Conservation (phyloP, 768 basidiomycete genomes). For the Leucocoprinus sp. region DNA sequence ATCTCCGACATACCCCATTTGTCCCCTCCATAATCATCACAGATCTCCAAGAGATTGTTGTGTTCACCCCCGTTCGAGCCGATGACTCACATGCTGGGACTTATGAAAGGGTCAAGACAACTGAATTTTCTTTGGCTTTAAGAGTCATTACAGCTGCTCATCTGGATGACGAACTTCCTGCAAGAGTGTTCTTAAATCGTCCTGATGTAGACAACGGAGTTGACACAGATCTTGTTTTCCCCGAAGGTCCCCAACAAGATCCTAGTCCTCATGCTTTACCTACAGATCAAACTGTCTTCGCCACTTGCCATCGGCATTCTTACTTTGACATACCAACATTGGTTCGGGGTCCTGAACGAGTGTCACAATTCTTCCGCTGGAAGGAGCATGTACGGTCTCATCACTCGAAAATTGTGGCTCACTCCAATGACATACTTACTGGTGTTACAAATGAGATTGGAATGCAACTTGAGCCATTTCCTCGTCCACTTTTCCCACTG, state of each 20-base stretch:
- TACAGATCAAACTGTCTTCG: slow-evolving; percentile 18
- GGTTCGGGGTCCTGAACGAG: slow-evolving; percentile 15
- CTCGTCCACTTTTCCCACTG: slow-evolving; percentile 11
- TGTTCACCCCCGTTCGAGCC: slow-evolving; percentile 7
- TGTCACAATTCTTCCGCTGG: slow-evolving; percentile 23
- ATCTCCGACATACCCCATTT: slow-evolving; percentile 8
- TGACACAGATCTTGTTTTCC: slow-evolving; percentile 4
- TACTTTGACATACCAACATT: slow-evolving; percentile 20
- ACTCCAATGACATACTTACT: slow-evolving; percentile 14
- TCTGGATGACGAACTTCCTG: slow-evolving; percentile 5
- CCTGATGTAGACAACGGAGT: background rate
- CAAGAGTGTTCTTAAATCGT: background rate
- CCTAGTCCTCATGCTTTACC: slow-evolving; percentile 7
- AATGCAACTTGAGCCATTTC: background rate
- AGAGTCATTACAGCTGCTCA: slow-evolving; percentile 13
- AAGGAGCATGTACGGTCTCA: slow-evolving; percentile 13
- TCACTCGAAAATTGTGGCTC: slow-evolving; percentile 14
- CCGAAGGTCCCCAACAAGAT: slow-evolving; percentile 14
- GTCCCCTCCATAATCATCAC: slow-evolving; percentile 10
- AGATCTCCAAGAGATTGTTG: slow-evolving; percentile 11
- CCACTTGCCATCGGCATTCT: slow-evolving; percentile 15
- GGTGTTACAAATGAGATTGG: slow-evolving; percentile 9
- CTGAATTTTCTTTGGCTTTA: slow-evolving; percentile 11
- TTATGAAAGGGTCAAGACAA: slow-evolving; percentile 13
- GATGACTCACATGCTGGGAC: background rate